A percentile compares a stretch with the other conserved stretches of the same genome.
These are phyloP conservation scores for Aphanomyces astaci DNA, from an alignment of 352 stramenopile species.

Conservation along the genomic window DNA sequence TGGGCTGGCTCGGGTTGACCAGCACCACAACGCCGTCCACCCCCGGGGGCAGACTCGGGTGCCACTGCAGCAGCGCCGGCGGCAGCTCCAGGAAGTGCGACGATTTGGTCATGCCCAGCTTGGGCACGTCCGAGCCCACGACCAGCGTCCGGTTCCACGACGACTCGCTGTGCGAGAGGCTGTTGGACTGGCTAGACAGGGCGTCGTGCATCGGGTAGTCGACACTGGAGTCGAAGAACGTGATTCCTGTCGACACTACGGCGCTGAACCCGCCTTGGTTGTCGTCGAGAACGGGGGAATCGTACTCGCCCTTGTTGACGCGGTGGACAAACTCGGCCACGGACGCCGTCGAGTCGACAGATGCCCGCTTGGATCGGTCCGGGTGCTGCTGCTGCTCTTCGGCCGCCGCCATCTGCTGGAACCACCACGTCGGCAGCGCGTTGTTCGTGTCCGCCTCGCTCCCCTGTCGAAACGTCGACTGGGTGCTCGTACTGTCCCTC, in stretches of 20 bases:
- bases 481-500: constrained; percentile 65
- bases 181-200: neutral
- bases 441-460: constrained; percentile 58
- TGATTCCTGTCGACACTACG: neutral
- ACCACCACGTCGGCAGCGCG: constrained; percentile 65
- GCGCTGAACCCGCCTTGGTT: neutral
- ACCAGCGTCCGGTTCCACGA: constrained; percentile 19
- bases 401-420: constrained; percentile 46
- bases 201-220: neutral
- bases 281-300: neutral
- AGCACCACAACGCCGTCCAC: constrained; percentile 65
- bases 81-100: constrained; percentile 70
- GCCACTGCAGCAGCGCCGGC: constrained; percentile 70
- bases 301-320: neutral
- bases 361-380: neutral
- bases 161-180: constrained; percentile 3
- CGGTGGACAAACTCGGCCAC: neutral
- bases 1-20: constrained; percentile 72
- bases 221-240: neutral
- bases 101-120: neutral
- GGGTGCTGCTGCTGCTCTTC: neutral
- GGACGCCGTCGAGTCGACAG: neutral
- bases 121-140: constrained; percentile 1
- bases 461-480: constrained; percentile 67
- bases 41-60: constrained; percentile 63